Base-by-base conservation (phyloP, 768 basidiomycete genomes). In the Tremella yokohamensis region DNA sequence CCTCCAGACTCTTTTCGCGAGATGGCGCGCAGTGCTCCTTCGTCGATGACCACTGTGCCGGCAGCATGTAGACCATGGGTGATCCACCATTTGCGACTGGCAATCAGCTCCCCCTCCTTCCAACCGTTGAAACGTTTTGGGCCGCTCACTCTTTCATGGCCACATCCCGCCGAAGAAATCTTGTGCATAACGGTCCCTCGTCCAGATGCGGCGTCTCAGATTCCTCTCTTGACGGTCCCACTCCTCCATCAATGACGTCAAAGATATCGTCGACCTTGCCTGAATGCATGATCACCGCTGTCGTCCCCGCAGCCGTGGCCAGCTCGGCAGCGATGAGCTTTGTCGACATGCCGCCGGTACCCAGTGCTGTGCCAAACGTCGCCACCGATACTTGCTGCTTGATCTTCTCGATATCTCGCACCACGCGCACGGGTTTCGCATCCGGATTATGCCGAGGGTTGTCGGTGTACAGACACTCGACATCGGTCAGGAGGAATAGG, bases 321-420 rank as follows among this genome's bases (percentile, higher is more conserved):
- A 99, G 90, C 70, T 99, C 96, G 0, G 96, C 94, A 0, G 96
- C 96, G 63, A 98, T 96, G 65, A 98, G 84, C 72, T 98, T 99
- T 2, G 96, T 99, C 77, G 96, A 92, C 96, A 98, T 98, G 2
- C 96, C 96, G 0, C 96, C 96, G 1, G 96, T 98, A 0, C 96
- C 96, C 11, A 99, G 82, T 64, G 84, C 89, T 0, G 90, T 93
- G 0, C 96, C 96, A 0, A 94, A 81, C 0, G 96, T 96, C 1
- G 84, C 84, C 0, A 90, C 96, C 76, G 89, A 93, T 8, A 99
- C 96, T 84, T 89, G 80, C 9, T 83, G 75, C 37, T 91, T 85
- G 60, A 97, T 90, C 44, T 82, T 83, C 19, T 86, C 80, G 12
- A 97, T 85, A 12, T 92, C 93, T 1, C 84, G 80, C 2, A 99